phyloP scores from a whole-genome alignment of 805 yeast species.

The Kazachstania taianensis region DNA sequence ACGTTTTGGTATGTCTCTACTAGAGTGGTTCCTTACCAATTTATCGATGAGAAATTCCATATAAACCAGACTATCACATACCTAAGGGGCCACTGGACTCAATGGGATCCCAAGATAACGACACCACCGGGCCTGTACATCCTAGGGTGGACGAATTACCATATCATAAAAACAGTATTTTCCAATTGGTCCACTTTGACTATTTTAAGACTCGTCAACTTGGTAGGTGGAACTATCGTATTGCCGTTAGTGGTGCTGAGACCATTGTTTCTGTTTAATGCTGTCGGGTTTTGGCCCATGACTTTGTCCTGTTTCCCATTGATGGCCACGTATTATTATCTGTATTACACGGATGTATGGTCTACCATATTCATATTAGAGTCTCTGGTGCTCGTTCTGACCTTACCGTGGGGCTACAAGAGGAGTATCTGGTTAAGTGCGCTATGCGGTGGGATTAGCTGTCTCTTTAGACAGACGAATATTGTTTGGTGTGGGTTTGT shows the following conservation, averaged over 20 bases:
- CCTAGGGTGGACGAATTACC: conserved; percentile 32
- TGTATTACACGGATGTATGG: conserved; percentile 94
- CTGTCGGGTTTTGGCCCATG: conserved; percentile 35
- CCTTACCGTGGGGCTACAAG: conserved; percentile 29
- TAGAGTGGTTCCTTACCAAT: conserved; percentile 24
- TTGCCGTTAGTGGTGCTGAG: conserved; percentile 40
- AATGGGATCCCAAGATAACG: conserved; percentile 85
- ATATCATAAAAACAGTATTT: conserved; percentile 15
- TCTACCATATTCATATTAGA: conserved; percentile 58
- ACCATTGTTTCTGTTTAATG: conserved; percentile 33
- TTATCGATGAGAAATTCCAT: conserved; percentile 72
- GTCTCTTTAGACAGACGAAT: conserved; percentile 83
- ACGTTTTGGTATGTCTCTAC: conserved; percentile 25
- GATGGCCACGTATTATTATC: conserved; percentile 56
- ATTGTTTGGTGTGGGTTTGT: conserved; percentile 73
- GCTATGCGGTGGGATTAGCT: conserved; percentile 47
- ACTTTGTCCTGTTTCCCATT: conserved; percentile 53
- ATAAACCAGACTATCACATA: conserved; percentile 66
- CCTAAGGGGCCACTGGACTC: conserved; percentile 46
- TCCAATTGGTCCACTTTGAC: conserved; percentile 25
- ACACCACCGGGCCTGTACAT: conserved; percentile 91
- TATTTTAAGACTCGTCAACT: conserved; percentile 47
- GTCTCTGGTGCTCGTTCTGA: conserved; percentile 41
- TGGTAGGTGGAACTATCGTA: conserved; percentile 50
- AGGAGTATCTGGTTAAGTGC: conserved; percentile 39